Percentiles rank a stretch among this genome's conserved stretches.
phyloP scores from a whole-genome alignment of 768 basidiomycete species.

The Suillus luteus region DNA sequence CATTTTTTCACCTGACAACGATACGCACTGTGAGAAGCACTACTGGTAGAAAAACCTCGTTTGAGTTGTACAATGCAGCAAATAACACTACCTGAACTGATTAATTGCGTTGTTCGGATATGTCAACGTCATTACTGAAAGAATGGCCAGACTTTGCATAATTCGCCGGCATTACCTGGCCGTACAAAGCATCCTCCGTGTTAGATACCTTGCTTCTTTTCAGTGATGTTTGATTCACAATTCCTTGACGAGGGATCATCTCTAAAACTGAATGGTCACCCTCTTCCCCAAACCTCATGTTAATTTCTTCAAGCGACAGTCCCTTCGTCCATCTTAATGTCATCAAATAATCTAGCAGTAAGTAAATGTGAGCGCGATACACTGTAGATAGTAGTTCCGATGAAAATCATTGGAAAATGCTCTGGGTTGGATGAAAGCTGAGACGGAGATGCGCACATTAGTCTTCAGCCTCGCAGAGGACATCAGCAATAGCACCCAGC shows the following conservation, averaged over 20 bases:
- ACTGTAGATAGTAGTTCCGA: too few species aligned
- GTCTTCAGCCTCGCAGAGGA: background rate
- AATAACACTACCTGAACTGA: background rate
- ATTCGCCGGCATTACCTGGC: background rate
- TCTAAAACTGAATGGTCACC: constrained; percentile 9
- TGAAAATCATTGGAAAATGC: too few species aligned
- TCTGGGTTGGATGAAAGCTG: background rate
- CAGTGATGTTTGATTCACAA: background rate
- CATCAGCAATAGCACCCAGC: background rate
- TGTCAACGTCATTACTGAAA: background rate
- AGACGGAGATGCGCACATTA: background rate
- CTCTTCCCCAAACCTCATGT: constrained; percentile 10
- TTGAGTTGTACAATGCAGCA: background rate
- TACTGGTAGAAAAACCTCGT: background rate
- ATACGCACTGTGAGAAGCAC: background rate
- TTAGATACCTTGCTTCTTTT: background rate
- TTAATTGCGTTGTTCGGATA: background rate
- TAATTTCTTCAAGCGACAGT: constrained; percentile 12
- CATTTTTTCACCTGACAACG: background rate
- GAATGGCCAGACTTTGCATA: background rate
- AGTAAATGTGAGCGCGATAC: too few species aligned
- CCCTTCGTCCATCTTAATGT: background rate
- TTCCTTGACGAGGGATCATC: background rate
- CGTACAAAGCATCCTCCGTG: background rate
- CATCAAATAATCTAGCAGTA: background rate